Percentiles rank a stretch among this genome's conserved stretches.
Evolutionary conservation across 2,329 filamentous ascomycete genomes (phyloP).

Genomic region (Ophiocordyceps sinensis): DNA sequence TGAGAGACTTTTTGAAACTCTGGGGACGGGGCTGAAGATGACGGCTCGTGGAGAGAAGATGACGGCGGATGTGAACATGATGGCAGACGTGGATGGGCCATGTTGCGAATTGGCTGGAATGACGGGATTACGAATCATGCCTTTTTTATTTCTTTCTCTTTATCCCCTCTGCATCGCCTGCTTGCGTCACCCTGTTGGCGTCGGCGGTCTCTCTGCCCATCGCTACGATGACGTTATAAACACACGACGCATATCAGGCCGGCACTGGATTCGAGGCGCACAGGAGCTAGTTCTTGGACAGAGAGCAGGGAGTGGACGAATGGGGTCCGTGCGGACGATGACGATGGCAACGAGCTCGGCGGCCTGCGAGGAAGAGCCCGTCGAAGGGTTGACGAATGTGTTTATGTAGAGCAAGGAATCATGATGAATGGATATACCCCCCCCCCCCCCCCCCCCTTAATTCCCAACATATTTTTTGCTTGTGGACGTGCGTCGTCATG

Average conservation of each 20-base stretch:
- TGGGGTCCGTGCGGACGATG: no score
- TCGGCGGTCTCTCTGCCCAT: no score
- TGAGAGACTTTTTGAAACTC: background rate
- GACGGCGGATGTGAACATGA: background rate
- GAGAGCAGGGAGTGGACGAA: no score
- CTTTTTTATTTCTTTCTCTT: background rate
- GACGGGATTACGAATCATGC: slow-evolving; percentile 1
- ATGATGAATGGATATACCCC: slow-evolving; percentile 1
- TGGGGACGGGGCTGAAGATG: background rate
- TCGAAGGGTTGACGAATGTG: background rate
- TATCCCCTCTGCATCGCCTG: background rate
- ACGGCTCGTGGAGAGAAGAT: background rate
- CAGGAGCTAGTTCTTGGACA: no score
- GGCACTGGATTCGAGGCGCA: no score
- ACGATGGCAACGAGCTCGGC: no score
- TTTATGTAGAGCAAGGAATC: background rate
- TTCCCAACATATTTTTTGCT: background rate
- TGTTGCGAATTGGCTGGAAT: background rate
- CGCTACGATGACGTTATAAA: no score
- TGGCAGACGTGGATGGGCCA: background rate
- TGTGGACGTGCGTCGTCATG: no score
- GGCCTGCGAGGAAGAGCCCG: background rate
- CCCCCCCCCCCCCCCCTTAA: background rate
- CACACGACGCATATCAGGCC: no score
- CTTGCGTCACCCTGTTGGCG: background rate